These are phyloP conservation scores for Talaromyces sp. DNA, from an alignment of 2,329 filamentous ascomycete species.

Conservation along the genomic window DNA sequence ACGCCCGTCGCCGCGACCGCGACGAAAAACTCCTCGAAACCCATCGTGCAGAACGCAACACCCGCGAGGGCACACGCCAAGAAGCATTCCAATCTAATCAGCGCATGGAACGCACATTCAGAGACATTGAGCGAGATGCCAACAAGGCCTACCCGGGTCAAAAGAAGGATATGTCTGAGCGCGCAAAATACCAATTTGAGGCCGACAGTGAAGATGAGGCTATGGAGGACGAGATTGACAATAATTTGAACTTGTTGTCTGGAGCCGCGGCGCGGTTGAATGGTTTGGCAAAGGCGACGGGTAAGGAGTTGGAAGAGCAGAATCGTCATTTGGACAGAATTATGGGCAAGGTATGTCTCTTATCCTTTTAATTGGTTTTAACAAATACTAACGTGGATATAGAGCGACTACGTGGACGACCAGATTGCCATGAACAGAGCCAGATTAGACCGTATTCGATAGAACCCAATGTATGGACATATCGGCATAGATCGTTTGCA, in stretches of 20 bases:
- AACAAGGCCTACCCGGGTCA: constrained; percentile 50
- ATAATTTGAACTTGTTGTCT: constrained; percentile 59
- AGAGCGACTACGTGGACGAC: constrained; percentile 82
- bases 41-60: constrained; percentile 55
- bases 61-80: constrained; percentile 54
- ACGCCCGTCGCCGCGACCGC: constrained; percentile 59
- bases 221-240: constrained; percentile 69
- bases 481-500: background rate
- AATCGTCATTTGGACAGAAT: constrained; percentile 76
- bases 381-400: constrained; percentile 25
- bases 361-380: background rate
- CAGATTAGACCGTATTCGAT: constrained; percentile 58
- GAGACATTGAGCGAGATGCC: constrained; percentile 59
- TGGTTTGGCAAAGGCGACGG: constrained; percentile 68
- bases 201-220: constrained; percentile 67
- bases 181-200: constrained; percentile 73
- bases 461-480: constrained; percentile 15
- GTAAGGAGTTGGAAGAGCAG: constrained; percentile 70
- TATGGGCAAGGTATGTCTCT: constrained; percentile 64
- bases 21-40: constrained; percentile 69
- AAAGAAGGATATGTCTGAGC: constrained; percentile 55
- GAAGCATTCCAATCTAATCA: constrained; percentile 55
- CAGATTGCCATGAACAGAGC: constrained; percentile 75
- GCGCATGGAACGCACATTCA: constrained; percentile 61
- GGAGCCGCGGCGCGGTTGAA: constrained; percentile 68